Conservation (phyloP, 495 filamentous ascomycete species). For the Immersiella caudata region DNA sequence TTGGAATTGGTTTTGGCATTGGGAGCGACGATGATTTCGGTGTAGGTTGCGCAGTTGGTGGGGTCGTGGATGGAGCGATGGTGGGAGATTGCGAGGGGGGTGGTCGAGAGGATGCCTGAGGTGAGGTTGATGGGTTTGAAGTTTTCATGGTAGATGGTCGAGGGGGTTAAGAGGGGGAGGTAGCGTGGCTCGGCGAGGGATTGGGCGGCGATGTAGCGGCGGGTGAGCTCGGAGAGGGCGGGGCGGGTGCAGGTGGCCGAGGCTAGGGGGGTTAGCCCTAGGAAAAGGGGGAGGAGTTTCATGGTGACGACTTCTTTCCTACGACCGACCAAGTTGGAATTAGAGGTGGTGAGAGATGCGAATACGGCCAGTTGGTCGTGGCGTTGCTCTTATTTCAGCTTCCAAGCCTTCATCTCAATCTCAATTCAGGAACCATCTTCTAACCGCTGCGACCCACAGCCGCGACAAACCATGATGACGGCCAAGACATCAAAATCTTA, state of each 20-base stretch:
- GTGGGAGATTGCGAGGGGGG: constrained; percentile 48
- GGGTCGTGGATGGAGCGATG: constrained; percentile 48
- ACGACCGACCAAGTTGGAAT: not conserved
- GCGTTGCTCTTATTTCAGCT: not conserved
- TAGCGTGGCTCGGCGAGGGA: constrained; percentile 34
- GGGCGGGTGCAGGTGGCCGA: constrained; percentile 19
- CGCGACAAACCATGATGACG: not conserved
- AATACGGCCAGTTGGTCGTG: not conserved
- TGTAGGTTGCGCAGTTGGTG: constrained; percentile 48
- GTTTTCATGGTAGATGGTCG: constrained; percentile 45
- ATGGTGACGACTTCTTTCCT: not conserved
- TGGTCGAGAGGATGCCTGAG: constrained; percentile 42
- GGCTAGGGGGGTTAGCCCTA: not conserved
- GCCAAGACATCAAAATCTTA: not conserved
- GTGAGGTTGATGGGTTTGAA: constrained; percentile 39
- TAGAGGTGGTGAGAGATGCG: not conserved
- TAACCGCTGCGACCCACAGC: not conserved
- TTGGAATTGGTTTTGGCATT: constrained; percentile 22
- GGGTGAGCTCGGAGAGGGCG: constrained; percentile 17
- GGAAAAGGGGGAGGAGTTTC: not conserved
- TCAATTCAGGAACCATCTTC: not conserved
- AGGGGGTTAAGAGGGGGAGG: constrained; percentile 15
- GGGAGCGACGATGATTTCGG: constrained; percentile 49
- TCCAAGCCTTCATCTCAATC: not conserved
- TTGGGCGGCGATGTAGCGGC: constrained; percentile 45